Conservation (phyloP, 768 basidiomycete genomes). For the Crassisporium funariophilum region DNA sequence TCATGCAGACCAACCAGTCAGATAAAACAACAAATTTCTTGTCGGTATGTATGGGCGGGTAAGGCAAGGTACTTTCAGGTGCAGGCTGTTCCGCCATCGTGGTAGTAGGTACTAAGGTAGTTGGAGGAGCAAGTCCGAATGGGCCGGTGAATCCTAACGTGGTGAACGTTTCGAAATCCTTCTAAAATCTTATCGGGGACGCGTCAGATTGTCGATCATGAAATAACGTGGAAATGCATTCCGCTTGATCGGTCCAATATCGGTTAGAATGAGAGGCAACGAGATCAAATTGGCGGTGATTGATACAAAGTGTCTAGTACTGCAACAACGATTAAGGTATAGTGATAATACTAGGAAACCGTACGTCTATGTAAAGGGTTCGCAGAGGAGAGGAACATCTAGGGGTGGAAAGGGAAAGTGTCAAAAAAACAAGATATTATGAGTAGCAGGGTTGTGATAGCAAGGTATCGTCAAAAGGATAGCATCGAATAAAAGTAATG, state of each 20-base stretch:
- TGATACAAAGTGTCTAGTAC: conserved; percentile 6
- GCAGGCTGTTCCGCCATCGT: conserved; percentile 31
- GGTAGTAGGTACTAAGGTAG: conserved; percentile 8
- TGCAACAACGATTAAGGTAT: conserved; percentile 5
- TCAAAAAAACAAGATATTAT: conserved; percentile 3
- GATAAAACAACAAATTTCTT: conserved; percentile 86
- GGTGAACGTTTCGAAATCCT: too few relatives aligned
- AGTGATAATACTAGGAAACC: neutral
- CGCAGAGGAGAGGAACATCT: too few relatives aligned
- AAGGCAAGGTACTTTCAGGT: conserved; percentile 71
- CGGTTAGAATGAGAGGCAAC: too few relatives aligned
- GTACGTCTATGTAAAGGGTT: neutral
- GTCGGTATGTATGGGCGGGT: conserved; percentile 77
- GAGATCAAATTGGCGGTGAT: neutral
- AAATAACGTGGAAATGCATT: too few relatives aligned
- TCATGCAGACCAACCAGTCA: conserved; percentile 73
- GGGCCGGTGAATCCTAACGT: too few relatives aligned
- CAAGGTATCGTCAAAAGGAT: too few relatives aligned
- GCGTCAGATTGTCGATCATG: too few relatives aligned
- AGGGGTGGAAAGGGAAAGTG: too few relatives aligned
- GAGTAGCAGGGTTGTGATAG: too few relatives aligned
- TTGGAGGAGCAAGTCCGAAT: conserved; percentile 1
- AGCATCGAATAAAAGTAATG: neutral
- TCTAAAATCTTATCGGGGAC: too few relatives aligned
- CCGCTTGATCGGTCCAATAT: too few relatives aligned